Percentiles rank a stretch among this genome's conserved stretches.
Evolutionary conservation across 2,329 filamentous ascomycete species (phyloP).

Genomic region (Alternaria conjuncta): DNA sequence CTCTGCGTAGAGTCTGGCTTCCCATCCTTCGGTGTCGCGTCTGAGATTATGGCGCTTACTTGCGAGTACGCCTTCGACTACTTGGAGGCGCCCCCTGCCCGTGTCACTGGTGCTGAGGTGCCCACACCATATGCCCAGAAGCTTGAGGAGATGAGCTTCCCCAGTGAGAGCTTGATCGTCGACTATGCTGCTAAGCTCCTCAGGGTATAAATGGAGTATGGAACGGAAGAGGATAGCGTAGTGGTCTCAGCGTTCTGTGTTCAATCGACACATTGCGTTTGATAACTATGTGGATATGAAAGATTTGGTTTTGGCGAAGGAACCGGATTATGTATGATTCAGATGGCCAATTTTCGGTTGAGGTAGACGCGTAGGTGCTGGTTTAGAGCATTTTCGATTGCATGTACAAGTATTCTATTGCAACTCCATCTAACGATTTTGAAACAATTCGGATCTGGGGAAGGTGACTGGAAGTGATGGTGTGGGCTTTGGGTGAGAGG

Average conservation of each 20-base stretch:
- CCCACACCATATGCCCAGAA: constrained; percentile 94
- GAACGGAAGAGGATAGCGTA: too few species aligned
- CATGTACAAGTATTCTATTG: too few species aligned
- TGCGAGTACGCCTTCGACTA: constrained; percentile 99
- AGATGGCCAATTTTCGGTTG: too few species aligned
- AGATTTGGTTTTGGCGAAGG: not conserved
- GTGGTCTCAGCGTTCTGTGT: too few species aligned
- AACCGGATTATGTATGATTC: constrained; percentile 3
- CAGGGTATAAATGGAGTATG: constrained; percentile 62
- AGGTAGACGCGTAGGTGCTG: too few species aligned
- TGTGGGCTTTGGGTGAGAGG: too few species aligned
- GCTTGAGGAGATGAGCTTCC: constrained; percentile 95
- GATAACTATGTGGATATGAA: too few species aligned
- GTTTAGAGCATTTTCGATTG: too few species aligned
- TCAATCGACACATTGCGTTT: too few species aligned
- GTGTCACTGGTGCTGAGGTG: constrained; percentile 95
- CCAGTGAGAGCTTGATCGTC: constrained; percentile 85
- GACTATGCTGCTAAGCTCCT: constrained; percentile 89
- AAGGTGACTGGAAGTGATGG: too few species aligned
- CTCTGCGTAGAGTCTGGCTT: constrained; percentile 94
- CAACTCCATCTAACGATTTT: too few species aligned
- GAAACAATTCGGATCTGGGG: too few species aligned
- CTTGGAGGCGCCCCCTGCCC: constrained; percentile 89
- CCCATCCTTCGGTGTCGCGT: constrained; percentile 89
- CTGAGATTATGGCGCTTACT: constrained; percentile 90